Conservation (phyloP, 441 rosid genomes). For the Biscutella laevigata region DNA sequence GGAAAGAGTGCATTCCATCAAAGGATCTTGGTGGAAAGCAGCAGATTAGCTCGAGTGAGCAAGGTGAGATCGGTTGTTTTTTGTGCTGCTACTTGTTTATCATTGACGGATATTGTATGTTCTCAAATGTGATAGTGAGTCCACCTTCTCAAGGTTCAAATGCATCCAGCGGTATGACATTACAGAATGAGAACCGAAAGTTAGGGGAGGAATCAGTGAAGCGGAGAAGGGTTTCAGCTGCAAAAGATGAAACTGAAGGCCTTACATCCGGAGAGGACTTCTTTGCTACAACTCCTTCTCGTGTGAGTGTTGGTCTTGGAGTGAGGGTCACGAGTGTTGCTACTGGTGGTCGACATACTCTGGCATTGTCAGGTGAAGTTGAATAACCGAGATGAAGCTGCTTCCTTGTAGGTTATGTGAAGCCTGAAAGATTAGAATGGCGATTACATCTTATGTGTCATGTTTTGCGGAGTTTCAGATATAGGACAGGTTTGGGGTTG, state of each 20-base stretch:
- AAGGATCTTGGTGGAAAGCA: slow-evolving; percentile 39
- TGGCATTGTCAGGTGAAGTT: slow-evolving; percentile 55
- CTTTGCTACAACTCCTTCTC: slow-evolving; percentile 37
- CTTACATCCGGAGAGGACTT: slow-evolving; percentile 37
- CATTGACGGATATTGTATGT: background rate
- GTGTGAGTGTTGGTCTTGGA: slow-evolving; percentile 43
- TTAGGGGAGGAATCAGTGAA: slow-evolving; percentile 41
- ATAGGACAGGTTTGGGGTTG: slow-evolving; percentile 80
- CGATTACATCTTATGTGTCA: slow-evolving; percentile 11
- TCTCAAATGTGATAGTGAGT: slow-evolving; percentile 25
- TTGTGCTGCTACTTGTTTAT: background rate
- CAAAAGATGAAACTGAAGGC: slow-evolving; percentile 43
- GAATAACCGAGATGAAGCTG: slow-evolving; percentile 25
- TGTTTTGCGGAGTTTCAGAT: slow-evolving; percentile 55
- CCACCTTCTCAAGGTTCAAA: slow-evolving; percentile 36
- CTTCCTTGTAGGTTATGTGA: slow-evolving; percentile 37
- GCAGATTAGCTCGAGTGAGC: slow-evolving; percentile 33
- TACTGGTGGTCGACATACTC: slow-evolving; percentile 63
- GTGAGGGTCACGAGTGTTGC: slow-evolving; percentile 50
- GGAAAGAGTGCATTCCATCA: slow-evolving; percentile 68
- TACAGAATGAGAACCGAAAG: slow-evolving; percentile 32
- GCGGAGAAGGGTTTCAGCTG: slow-evolving; percentile 42
- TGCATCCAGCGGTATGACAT: slow-evolving; percentile 18
- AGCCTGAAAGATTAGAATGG: slow-evolving; percentile 38
- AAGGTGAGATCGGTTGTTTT: slow-evolving; percentile 33